Percentiles rank a stretch among this genome's conserved stretches.
Conservation (phyloP, 768 basidiomycete genomes). For the Melanogaster broomeanus region DNA sequence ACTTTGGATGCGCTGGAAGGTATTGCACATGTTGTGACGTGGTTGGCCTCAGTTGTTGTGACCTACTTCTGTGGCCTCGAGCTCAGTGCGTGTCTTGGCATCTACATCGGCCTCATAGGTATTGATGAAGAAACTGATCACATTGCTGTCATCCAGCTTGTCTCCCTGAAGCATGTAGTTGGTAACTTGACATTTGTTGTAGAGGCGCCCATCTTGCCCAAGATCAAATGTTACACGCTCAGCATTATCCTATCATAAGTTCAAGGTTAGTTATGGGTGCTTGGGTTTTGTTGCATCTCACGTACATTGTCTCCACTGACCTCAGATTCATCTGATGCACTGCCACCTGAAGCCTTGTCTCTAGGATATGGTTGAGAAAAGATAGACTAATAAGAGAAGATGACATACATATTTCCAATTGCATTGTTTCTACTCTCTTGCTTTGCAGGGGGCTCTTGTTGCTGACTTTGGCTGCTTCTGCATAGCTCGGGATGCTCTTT, state of each 20-base stretch:
- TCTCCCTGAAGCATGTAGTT: conserved; percentile 31
- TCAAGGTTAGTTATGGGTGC: too few relatives aligned
- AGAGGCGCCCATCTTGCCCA: conserved; percentile 1
- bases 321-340: too few relatives aligned
- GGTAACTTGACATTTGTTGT: conserved; percentile 14
- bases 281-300: too few relatives aligned
- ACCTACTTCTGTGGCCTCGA: not conserved
- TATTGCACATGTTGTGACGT: conserved; percentile 21
- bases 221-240: conserved; percentile 3
- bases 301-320: too few relatives aligned
- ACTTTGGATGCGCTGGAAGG: conserved; percentile 8
- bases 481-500: too few relatives aligned
- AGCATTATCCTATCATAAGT: too few relatives aligned
- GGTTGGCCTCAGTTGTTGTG: conserved; percentile 12
- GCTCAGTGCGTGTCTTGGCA: not conserved
- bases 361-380: too few relatives aligned
- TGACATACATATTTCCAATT: too few relatives aligned
- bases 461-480: too few relatives aligned
- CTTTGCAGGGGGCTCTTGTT: not conserved
- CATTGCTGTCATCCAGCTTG: conserved; percentile 10
- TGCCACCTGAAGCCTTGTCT: too few relatives aligned
- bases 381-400: too few relatives aligned
- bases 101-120: conserved; percentile 31
- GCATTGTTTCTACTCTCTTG: not conserved
- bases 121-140: conserved; percentile 30